Evolutionary conservation across 2,329 filamentous ascomycete species (phyloP).

Genomic region (Penicillium aurantiogriseum): DNA sequence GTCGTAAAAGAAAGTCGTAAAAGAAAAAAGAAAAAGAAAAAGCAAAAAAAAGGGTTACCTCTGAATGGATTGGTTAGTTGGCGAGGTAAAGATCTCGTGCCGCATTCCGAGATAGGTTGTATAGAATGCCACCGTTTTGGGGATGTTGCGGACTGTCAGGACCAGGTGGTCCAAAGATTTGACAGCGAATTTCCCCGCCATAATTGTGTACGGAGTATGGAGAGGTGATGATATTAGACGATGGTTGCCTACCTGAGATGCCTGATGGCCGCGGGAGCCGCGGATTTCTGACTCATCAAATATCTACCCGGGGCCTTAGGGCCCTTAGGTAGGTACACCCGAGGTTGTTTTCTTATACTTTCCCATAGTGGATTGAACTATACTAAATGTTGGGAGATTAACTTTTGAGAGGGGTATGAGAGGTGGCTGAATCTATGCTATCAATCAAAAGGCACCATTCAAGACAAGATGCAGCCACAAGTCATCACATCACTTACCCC

Average conservation of each 20-base stretch:
- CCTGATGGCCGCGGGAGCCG: not conserved
- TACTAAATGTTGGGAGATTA: not conserved
- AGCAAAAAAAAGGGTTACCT: conserved; percentile 13
- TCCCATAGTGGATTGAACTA: not conserved
- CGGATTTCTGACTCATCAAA: not conserved
- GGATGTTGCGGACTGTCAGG: conserved; percentile 55
- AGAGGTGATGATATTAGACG: not conserved
- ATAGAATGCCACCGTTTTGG: conserved; percentile 56
- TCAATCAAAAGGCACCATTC: not conserved
- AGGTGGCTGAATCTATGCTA: not conserved
- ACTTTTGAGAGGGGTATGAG: not conserved
- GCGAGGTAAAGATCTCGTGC: conserved; percentile 51
- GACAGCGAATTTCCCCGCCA: conserved; percentile 29
- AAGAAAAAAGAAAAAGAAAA: not conserved
- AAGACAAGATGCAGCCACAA: not conserved
- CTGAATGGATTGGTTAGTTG: conserved; percentile 32
- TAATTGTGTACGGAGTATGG: not conserved
- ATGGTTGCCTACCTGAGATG: not conserved
- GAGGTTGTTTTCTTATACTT: not conserved
- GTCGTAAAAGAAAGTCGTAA: not conserved
- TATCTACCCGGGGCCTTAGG: not conserved
- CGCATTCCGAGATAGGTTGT: conserved; percentile 57
- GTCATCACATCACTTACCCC: not conserved
- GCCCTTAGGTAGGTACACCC: not conserved
- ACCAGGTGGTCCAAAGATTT: conserved; percentile 61